Evolutionary conservation across 305 asterid genomes (phyloP).

Genomic region (Ilex paraguariensis): DNA sequence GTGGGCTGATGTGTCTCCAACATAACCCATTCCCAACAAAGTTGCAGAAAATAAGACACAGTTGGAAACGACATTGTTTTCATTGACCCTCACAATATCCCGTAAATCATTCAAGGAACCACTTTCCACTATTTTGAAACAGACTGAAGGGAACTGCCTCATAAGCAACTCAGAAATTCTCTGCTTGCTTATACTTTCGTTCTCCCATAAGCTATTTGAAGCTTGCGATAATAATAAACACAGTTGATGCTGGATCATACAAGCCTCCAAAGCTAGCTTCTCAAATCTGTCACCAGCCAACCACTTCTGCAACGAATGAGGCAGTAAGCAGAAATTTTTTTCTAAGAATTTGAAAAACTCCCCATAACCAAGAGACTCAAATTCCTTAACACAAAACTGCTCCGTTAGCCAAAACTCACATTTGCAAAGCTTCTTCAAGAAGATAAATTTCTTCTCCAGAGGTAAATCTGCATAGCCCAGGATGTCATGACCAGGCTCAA

Average conservation of each 20-base stretch:
- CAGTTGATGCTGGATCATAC: slow-evolving; percentile 65
- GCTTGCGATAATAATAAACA: slow-evolving; percentile 72
- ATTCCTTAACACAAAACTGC: slow-evolving; percentile 44
- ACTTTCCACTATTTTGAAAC: slow-evolving; percentile 48
- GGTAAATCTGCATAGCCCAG: slow-evolving; percentile 22
- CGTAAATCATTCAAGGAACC: slow-evolving; percentile 28
- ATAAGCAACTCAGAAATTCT: slow-evolving; percentile 55
- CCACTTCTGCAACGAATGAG: slow-evolving; percentile 43
- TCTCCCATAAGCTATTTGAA: slow-evolving; percentile 39
- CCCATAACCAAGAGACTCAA: slow-evolving; percentile 83
- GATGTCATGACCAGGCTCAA: slow-evolving; percentile 38
- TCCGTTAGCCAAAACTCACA: slow-evolving; percentile 68
- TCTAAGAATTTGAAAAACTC: slow-evolving; percentile 63
- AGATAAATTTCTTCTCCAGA: slow-evolving; percentile 32
- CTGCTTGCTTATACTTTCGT: slow-evolving; percentile 37
- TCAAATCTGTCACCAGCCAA: slow-evolving; percentile 39
- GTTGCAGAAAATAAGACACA: slow-evolving; percentile 73
- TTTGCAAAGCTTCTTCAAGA: slow-evolving; percentile 59
- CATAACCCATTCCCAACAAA: slow-evolving; percentile 30
- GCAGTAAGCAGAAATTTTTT: slow-evolving; percentile 51
- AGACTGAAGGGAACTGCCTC: slow-evolving; percentile 74
- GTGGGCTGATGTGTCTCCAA: slow-evolving; percentile 29
- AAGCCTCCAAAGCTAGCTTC: slow-evolving; percentile 54
- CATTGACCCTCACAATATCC: slow-evolving; percentile 31
- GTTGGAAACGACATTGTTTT: slow-evolving; percentile 29